A percentile compares a stretch with the other conserved stretches of the same genome.
Evolutionary conservation across 2,329 filamentous ascomycete species (phyloP).

Genomic region (Paramyrothecium roridum): DNA sequence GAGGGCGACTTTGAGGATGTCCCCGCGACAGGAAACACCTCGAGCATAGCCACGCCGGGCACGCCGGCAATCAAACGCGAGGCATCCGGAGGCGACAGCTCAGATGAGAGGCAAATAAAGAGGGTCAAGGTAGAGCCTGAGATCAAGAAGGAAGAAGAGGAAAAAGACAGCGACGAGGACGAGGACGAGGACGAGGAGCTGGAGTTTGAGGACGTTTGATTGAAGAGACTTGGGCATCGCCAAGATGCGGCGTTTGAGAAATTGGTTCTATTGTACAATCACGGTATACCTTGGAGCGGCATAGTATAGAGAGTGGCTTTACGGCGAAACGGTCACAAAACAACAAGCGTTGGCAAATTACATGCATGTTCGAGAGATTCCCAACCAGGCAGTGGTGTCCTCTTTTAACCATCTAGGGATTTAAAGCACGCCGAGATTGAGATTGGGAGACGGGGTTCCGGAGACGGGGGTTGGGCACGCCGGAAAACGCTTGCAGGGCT

Average conservation of each 20-base stretch:
- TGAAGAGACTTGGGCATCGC: conserved; percentile 12
- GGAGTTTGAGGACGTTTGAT: conserved; percentile 56
- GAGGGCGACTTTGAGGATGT: conserved; percentile 50
- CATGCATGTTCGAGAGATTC: no score
- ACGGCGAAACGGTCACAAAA: no score
- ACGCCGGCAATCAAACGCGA: conserved; percentile 31
- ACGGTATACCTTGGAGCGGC: no score
- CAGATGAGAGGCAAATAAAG: conserved; percentile 51
- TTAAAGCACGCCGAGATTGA: no score
- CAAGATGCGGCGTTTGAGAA: background rate
- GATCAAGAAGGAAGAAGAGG: conserved; percentile 43
- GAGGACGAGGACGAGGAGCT: conserved; percentile 52
- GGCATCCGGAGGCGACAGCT: conserved; percentile 22
- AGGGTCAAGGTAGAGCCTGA: conserved; percentile 56
- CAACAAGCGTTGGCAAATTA: no score
- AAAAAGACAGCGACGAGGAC: conserved; percentile 41
- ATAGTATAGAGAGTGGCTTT: no score
- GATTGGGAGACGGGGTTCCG: no score
- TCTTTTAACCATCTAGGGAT: no score
- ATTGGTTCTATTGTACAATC: no score
- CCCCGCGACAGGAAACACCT: conserved; percentile 31
- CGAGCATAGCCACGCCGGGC: conserved; percentile 26
- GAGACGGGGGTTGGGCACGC: no score
- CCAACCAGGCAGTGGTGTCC: no score
- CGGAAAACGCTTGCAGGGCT: no score